phyloP scores from a whole-genome alignment of 179 eudicot genomes.

The Gypsophila paniculata region DNA sequence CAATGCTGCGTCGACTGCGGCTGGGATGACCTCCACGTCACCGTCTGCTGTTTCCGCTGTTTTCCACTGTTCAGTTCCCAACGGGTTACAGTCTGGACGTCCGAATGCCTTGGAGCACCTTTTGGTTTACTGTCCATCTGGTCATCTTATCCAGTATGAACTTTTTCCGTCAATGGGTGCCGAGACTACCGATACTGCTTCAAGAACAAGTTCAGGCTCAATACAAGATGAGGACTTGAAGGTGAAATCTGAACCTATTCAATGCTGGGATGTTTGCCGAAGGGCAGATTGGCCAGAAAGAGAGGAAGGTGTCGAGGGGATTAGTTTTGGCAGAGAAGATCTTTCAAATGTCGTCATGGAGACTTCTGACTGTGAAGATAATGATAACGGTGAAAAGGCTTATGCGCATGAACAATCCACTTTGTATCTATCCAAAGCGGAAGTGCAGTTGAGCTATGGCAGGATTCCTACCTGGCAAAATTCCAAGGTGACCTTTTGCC shows the following conservation, averaged over 20 bases:
- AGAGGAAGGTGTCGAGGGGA: constrained; percentile 56
- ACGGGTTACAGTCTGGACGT: constrained; percentile 31
- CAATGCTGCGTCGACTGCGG: constrained; percentile 89
- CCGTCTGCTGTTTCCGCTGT: constrained; percentile 75
- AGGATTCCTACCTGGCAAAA: constrained; percentile 85
- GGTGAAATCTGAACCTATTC: constrained; percentile 78
- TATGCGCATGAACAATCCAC: constrained; percentile 54
- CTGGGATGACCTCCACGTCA: constrained; percentile 66
- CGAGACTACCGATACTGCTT: constrained; percentile 51
- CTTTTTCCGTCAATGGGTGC: constrained; percentile 62
- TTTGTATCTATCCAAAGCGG: constrained; percentile 91
- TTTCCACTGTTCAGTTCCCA: constrained; percentile 60
- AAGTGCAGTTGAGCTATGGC: constrained; percentile 69
- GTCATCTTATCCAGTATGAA: constrained; percentile 81
- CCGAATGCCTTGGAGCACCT: constrained; percentile 66
- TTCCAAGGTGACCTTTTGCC: constrained; percentile 51
- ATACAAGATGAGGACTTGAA: constrained; percentile 74
- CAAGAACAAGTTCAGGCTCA: constrained; percentile 45
- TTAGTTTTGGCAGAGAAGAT: constrained; percentile 36
- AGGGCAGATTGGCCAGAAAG: constrained; percentile 92
- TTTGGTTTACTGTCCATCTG: constrained; percentile 83
- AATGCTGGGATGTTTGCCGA: constrained; percentile 98
- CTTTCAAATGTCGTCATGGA: constrained; percentile 33
- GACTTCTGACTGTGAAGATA: constrained; percentile 47
- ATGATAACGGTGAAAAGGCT: constrained; percentile 38